Percentiles rank a stretch among this genome's conserved stretches.
These are phyloP conservation scores for Daldinia concentrica DNA, from an alignment of 495 filamentous ascomycete genomes.

Conservation along the genomic window DNA sequence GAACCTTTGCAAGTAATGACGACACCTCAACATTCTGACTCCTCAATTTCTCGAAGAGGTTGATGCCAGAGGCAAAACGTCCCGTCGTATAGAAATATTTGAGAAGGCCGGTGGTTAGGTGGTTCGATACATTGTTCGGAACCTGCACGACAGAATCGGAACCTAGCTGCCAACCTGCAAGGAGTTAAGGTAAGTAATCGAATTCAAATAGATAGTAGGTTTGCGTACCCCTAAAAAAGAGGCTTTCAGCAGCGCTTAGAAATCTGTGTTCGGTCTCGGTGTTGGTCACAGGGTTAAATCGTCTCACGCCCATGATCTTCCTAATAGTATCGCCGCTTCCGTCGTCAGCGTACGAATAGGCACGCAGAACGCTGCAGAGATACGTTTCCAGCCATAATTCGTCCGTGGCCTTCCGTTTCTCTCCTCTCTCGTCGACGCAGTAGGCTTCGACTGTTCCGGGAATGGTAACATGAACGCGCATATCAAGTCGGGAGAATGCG, in stretches of 20 bases:
- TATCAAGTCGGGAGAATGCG: constrained; percentile 97
- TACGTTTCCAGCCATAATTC: constrained; percentile 97
- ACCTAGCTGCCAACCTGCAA: constrained; percentile 87
- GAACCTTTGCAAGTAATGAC: constrained; percentile 86
- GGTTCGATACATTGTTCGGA: constrained; percentile 95
- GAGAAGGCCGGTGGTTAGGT: constrained; percentile 89
- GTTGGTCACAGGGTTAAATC: constrained; percentile 97
- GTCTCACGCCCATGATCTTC: constrained; percentile 90
- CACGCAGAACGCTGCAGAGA: constrained; percentile 88
- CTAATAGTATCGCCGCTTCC: constrained; percentile 89
- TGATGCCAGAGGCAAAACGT: constrained; percentile 93
- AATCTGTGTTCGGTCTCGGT: constrained; percentile 98
- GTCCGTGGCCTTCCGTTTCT: constrained; percentile 90
- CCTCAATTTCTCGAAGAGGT: constrained; percentile 95
- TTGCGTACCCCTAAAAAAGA: constrained; percentile 87
- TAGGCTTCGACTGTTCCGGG: constrained; percentile 95
- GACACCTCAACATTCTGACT: constrained; percentile 91
- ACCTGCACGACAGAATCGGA: constrained; percentile 98
- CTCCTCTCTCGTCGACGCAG: constrained; percentile 94
- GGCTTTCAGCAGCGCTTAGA: constrained; percentile 89
- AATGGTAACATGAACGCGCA: constrained; percentile 97
- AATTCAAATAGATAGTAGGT: background rate
- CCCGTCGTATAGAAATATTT: constrained; percentile 97
- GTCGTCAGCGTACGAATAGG: constrained; percentile 96
- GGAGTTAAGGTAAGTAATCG: constrained; percentile 1